phyloP scores from a whole-genome alignment of 2,329 filamentous ascomycete genomes.

The Paraconiothyrium sp. region DNA sequence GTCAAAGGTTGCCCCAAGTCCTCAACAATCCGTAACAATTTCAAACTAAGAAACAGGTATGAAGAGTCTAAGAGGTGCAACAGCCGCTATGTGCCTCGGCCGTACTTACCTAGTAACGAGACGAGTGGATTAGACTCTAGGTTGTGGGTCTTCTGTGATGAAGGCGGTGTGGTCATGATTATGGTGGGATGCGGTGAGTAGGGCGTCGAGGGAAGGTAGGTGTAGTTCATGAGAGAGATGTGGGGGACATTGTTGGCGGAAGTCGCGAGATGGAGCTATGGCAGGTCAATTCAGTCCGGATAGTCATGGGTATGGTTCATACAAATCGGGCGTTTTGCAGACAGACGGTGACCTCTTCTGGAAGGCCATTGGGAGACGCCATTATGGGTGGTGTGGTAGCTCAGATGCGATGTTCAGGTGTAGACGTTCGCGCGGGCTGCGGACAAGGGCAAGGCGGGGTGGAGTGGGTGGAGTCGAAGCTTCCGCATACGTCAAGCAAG shows the following conservation, averaged over 20 bases:
- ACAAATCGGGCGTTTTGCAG: conserved; percentile 96
- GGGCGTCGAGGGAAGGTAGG: conserved; percentile 81
- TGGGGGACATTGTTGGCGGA: conserved; percentile 85
- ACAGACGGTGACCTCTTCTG: conserved; percentile 86
- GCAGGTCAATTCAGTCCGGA: conserved; percentile 2
- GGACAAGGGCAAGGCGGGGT: neutral
- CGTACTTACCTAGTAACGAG: conserved; percentile 69
- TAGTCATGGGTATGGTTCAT: conserved; percentile 34
- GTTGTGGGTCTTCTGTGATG: conserved; percentile 82
- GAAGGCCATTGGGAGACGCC: conserved; percentile 67
- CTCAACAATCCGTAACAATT: no score
- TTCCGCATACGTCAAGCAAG: conserved; percentile 1
- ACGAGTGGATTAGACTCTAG: conserved; percentile 85
- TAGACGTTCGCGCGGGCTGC: conserved; percentile 4
- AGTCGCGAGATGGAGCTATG: conserved; percentile 91
- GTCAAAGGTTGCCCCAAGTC: neutral
- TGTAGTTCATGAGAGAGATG: conserved; percentile 99
- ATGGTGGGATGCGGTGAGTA: conserved; percentile 73
- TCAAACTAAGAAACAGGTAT: no score
- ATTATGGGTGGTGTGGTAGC: conserved; percentile 41
- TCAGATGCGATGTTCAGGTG: conserved; percentile 9
- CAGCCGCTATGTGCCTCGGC: neutral
- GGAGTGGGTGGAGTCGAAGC: neutral
- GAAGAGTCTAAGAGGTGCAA: neutral
- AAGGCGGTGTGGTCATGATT: conserved; percentile 88